These are phyloP conservation scores for Trichocladium uniseriatum DNA, from an alignment of 495 filamentous ascomycete species.

Conservation along the genomic window DNA sequence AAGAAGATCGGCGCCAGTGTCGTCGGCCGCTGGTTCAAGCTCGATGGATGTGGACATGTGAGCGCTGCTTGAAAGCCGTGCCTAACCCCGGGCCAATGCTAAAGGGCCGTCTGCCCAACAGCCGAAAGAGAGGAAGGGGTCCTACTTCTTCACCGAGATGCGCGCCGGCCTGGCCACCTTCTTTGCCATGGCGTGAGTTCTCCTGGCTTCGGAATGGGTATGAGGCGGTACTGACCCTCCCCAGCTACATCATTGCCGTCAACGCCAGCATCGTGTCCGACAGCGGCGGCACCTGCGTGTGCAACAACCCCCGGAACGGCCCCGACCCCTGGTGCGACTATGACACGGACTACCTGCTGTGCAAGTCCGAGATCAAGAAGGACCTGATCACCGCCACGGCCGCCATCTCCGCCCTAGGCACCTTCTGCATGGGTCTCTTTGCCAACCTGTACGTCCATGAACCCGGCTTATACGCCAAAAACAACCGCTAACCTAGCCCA, in stretches of 20 bases:
- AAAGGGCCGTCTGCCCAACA: constrained; percentile 36
- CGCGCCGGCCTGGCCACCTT: constrained; percentile 73
- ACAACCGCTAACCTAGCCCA: too few species aligned
- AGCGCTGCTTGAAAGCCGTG: constrained; percentile 20
- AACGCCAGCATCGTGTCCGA: constrained; percentile 61
- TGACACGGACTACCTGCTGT: constrained; percentile 52
- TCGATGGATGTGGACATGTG: constrained; percentile 69
- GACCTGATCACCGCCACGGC: constrained; percentile 75
- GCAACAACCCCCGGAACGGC: constrained; percentile 35
- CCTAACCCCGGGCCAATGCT: constrained; percentile 35
- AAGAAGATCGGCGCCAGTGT: constrained; percentile 45
- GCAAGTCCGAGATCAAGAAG: constrained; percentile 56
- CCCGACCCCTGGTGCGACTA: constrained; percentile 45
- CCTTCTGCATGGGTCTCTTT: constrained; percentile 67
- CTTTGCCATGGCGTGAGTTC: constrained; percentile 68
- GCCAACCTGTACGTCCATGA: constrained; percentile 40
- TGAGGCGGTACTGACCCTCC: constrained; percentile 1
- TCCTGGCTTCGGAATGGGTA: too few species aligned
- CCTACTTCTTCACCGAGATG: constrained; percentile 70
- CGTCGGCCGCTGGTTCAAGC: constrained; percentile 62
- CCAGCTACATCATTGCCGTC: constrained; percentile 54
- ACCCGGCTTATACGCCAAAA: too few species aligned
- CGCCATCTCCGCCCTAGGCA: constrained; percentile 60
- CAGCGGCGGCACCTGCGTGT: constrained; percentile 59
- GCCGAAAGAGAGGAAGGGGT: constrained; percentile 59